Conservation (phyloP, 2,329 filamentous ascomycete species). For the Xylaria sp. region DNA sequence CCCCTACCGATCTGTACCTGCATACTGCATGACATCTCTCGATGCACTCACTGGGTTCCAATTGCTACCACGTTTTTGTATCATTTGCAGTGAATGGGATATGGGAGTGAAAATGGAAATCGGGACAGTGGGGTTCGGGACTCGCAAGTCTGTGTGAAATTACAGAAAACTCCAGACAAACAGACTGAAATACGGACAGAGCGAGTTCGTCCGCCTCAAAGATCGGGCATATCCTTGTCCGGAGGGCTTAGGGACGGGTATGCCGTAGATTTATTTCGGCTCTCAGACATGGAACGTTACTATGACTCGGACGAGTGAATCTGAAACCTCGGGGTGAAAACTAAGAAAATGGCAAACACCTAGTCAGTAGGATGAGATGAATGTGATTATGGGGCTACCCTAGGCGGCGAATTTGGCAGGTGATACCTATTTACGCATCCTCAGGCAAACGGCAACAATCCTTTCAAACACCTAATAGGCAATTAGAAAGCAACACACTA, state of each 20-base stretch:
- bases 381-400: conserved; percentile 2
- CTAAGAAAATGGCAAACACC: not conserved
- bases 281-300: conserved; percentile 26
- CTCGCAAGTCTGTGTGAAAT: not conserved
- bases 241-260: not conserved
- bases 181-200: not conserved
- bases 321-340: conserved; percentile 18
- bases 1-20: conserved; percentile 19
- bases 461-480: conserved; percentile 16
- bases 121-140: conserved; percentile 7
- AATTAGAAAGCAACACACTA: not conserved
- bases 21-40: conserved; percentile 26
- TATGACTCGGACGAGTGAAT: not conserved
- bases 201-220: not conserved
- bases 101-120: not conserved
- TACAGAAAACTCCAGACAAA: not conserved
- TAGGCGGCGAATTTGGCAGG: conserved; percentile 26
- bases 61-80: not conserved
- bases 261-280: not conserved
- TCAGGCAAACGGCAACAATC: conserved; percentile 12
- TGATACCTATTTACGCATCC: conserved; percentile 19
- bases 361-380: conserved; percentile 6
- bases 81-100: not conserved
- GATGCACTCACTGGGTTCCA: not conserved
- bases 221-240: not conserved